phyloP scores from a whole-genome alignment of 2,329 filamentous ascomycete genomes.

The Arthroderma uncinatum region DNA sequence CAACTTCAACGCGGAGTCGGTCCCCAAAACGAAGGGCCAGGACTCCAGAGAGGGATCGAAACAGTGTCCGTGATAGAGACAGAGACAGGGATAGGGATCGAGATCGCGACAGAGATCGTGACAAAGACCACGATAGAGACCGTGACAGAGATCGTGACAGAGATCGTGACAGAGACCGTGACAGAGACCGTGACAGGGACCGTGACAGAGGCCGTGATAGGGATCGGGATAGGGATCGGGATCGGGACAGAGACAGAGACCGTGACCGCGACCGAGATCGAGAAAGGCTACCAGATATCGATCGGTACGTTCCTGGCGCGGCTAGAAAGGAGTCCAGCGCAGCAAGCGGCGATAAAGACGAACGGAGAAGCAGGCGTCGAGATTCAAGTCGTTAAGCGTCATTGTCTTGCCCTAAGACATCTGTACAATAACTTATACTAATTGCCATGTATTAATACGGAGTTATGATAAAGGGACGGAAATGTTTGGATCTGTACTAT shows the following conservation, averaged over 20 bases:
- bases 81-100: constrained; percentile 28
- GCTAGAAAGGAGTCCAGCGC: constrained; percentile 6
- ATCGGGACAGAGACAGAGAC: neutral
- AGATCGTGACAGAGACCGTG: neutral
- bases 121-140: neutral
- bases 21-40: constrained; percentile 31
- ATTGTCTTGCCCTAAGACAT: neutral
- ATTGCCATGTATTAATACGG: neutral
- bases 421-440: neutral
- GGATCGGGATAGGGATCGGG: neutral
- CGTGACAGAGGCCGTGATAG: constrained; percentile 4
- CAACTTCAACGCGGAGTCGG: constrained; percentile 31
- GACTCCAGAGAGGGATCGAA: constrained; percentile 20
- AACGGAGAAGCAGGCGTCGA: constrained; percentile 16
- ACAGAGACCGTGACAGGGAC: constrained; percentile 5
- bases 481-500: neutral
- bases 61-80: constrained; percentile 17
- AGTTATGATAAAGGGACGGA: neutral
- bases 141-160: neutral
- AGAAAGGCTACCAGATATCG: constrained; percentile 30
- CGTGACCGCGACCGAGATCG: neutral
- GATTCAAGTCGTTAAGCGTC: constrained; percentile 20
- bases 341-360: constrained; percentile 12
- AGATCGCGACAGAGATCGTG: constrained; percentile 25
- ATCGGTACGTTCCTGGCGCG: constrained; percentile 36